These are phyloP conservation scores for Hymenoscyphus fraxineus DNA, from an alignment of 2,329 filamentous ascomycete genomes.

Conservation along the genomic window DNA sequence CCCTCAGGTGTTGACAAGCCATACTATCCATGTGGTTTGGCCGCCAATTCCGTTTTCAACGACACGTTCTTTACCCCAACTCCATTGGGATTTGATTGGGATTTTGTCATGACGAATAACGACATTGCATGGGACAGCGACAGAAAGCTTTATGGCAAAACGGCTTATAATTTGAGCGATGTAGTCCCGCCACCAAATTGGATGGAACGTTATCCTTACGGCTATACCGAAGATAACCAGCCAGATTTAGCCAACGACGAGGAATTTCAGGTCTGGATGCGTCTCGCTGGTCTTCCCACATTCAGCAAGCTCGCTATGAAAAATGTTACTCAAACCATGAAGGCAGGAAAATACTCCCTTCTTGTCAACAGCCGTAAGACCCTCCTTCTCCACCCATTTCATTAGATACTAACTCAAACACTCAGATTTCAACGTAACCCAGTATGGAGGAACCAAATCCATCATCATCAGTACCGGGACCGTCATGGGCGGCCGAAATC, in stretches of 20 bases:
- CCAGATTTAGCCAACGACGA: slow-evolving; percentile 72
- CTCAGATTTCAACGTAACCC: slow-evolving; percentile 72
- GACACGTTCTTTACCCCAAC: slow-evolving; percentile 74
- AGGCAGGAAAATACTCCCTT: slow-evolving; percentile 68
- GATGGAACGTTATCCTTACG: slow-evolving; percentile 63
- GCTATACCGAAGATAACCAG: slow-evolving; percentile 61
- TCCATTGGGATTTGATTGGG: slow-evolving; percentile 48
- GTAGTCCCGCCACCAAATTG: slow-evolving; percentile 82
- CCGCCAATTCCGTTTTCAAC: slow-evolving; percentile 96
- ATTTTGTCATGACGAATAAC: slow-evolving; percentile 72
- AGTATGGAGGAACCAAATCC: slow-evolving; percentile 84
- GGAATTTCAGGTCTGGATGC: slow-evolving; percentile 97
- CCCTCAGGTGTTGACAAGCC: slow-evolving; percentile 56
- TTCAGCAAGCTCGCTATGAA: slow-evolving; percentile 91
- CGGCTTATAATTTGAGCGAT: slow-evolving; percentile 59
- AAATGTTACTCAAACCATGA: slow-evolving; percentile 70
- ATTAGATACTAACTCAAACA: background rate
- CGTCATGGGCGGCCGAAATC: slow-evolving; percentile 91
- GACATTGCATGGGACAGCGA: slow-evolving; percentile 88
- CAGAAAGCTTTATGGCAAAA: slow-evolving; percentile 69
- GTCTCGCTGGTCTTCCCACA: slow-evolving; percentile 85
- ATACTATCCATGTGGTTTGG: slow-evolving; percentile 92
- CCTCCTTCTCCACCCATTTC: background rate
- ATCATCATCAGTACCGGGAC: slow-evolving; percentile 86
- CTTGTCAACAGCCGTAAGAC: slow-evolving; percentile 74